These are phyloP conservation scores for Hanseniaspora sp. DNA, from an alignment of 1,139 yeast species.

Conservation along the genomic window DNA sequence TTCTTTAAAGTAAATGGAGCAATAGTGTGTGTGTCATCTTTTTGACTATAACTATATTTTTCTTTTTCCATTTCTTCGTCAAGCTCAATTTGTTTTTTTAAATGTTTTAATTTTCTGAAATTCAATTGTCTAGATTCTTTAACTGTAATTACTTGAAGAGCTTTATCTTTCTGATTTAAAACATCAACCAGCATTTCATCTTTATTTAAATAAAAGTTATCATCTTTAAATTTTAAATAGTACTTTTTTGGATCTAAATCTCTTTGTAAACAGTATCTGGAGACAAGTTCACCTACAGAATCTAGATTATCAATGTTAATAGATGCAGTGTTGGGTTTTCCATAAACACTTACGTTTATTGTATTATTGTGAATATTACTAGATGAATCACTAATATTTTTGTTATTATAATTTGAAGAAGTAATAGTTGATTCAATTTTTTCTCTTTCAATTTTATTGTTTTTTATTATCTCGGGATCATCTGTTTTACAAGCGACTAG, in stretches of 20 bases:
- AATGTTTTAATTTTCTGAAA: conserved; percentile 24
- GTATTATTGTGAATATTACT: conserved; percentile 18
- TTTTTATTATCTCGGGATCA: conserved; percentile 29
- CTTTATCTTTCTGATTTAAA: background rate
- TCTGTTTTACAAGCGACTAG: conserved; percentile 46
- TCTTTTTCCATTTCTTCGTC: conserved; percentile 20
- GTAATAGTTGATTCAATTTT: background rate
- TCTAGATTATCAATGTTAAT: conserved; percentile 2
- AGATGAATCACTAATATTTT: background rate
- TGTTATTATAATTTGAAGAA: background rate
- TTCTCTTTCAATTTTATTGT: conserved; percentile 27
- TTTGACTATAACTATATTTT: conserved; percentile 23
- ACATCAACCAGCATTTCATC: background rate
- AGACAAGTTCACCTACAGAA: background rate
- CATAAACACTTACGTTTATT: conserved; percentile 15
- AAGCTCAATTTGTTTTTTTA: conserved; percentile 22
- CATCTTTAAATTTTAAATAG: conserved; percentile 1
- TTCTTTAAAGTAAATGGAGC: conserved; percentile 27
- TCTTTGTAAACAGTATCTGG: conserved; percentile 11
- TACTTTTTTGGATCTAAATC: conserved; percentile 7
- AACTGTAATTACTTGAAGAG: conserved; percentile 27
- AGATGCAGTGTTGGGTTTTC: background rate
- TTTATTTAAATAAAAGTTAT: background rate
- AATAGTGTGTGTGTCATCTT: conserved; percentile 20
- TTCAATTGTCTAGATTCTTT: conserved; percentile 26